Conservation (phyloP, 2,329 filamentous ascomycete genomes). For the Alternaria brassicicola region DNA sequence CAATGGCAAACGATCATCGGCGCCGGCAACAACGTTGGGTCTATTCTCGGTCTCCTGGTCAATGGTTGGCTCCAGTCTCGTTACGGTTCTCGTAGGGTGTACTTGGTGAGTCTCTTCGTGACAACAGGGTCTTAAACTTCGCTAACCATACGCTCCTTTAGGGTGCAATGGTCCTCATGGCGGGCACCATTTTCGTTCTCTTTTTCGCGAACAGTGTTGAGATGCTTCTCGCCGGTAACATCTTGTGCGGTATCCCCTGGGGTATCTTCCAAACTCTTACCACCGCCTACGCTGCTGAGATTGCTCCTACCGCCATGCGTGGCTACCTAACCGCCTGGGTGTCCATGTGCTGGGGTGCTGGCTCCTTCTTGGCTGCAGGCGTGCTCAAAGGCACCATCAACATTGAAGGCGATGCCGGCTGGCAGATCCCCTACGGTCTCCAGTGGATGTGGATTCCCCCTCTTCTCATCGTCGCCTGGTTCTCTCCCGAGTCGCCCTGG, state of each 20-base stretch:
- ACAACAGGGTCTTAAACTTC: constrained; percentile 24
- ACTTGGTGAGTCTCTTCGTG: constrained; percentile 45
- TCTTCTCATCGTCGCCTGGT: constrained; percentile 7
- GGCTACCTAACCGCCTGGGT: constrained; percentile 60
- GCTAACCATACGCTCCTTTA: constrained; percentile 9
- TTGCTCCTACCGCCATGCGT: constrained; percentile 57
- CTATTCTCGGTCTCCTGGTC: constrained; percentile 47
- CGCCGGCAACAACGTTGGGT: constrained; percentile 49
- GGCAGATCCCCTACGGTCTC: constrained; percentile 55
- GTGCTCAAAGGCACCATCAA: constrained; percentile 69
- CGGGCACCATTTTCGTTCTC: constrained; percentile 46
- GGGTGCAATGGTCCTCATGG: constrained; percentile 27
- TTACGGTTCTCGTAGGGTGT: constrained; percentile 49
- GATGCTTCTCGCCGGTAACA: constrained; percentile 57
- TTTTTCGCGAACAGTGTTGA: constrained; percentile 50
- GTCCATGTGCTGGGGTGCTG: constrained; percentile 75
- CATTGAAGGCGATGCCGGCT: constrained; percentile 67
- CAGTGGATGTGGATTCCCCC: constrained; percentile 72
- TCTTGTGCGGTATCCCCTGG: constrained; percentile 51
- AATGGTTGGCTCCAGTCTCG: constrained; percentile 49
- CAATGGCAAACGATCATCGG: constrained; percentile 50
- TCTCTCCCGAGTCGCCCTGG: constrained; percentile 59
- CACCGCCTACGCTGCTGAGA: constrained; percentile 68
- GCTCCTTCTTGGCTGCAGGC: constrained; percentile 71
- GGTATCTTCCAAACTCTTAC: constrained; percentile 53